Evolutionary conservation across 805 yeast species (phyloP), one percentile per base, ranked within the genome.

Genomic region (Pichia thaimueangensis): DNA sequence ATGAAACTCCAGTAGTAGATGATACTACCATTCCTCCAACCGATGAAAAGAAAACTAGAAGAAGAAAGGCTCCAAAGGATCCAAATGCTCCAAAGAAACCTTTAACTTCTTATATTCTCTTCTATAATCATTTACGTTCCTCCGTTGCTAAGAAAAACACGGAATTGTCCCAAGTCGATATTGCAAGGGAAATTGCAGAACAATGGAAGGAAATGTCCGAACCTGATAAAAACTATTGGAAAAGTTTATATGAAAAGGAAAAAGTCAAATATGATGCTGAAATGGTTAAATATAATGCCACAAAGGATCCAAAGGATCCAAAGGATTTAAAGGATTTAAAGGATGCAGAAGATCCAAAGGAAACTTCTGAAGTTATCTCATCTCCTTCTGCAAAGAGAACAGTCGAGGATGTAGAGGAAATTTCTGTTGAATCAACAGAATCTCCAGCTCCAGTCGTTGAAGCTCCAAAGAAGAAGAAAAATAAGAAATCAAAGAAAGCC

Each of bases 71-170:
- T 30, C 70, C 65, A 41, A 70, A 65, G 53, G 97, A 91, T 64
- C 97, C 97, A 40, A 82, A 85, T 56, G 96, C 96, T 35, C 98
- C 98, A 46, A 87, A 86, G 71, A 88, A 88, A 57, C 97, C 98
- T 13, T 70, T 86, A 57, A 88, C 96, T 19, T 83, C 86, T 35
- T 89, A 80, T 68, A 85, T 91, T 62, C 74, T 80, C 32, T 91
- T 79, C 64, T 79, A 86, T 41, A 80, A 83, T 50, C 79, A 77
- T 51, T 75, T 79, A 50, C 80, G 96, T 56, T 83, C 82, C 48
- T 67, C 72, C 30, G 72, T 89, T 48, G 77, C 81, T 43, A 80
- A 75, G 41, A 88, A 84, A 48, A 75, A 95, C 57, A 75, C 82
- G 13, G 76, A 86, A 10, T 70, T 83, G 50, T 71, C 82, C 10